Evolutionary conservation across 495 filamentous ascomycete genomes (phyloP).

Genomic region (Daldinia bambusicola): DNA sequence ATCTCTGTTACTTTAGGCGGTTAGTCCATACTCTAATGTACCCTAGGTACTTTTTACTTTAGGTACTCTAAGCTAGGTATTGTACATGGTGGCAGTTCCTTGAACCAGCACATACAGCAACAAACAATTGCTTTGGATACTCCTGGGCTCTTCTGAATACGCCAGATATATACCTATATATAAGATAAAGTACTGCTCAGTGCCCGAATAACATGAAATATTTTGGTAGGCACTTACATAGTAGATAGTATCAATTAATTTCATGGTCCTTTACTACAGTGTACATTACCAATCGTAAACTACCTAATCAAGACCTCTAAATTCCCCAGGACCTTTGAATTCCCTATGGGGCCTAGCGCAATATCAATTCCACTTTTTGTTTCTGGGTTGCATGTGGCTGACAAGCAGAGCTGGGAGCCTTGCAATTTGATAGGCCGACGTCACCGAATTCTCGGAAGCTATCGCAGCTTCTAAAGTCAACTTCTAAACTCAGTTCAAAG

Average conservation of each 20-base stretch:
- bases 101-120: not conserved
- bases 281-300: too few species aligned
- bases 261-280: not conserved
- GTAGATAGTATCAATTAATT: too few species aligned
- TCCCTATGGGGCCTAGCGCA: not conserved
- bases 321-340: not conserved
- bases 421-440: constrained; percentile 29
- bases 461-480: constrained; percentile 3
- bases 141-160: too few species aligned
- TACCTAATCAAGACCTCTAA: not conserved
- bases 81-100: not conserved
- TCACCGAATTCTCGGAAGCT: constrained; percentile 28
- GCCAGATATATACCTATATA: too few species aligned
- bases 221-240: too few species aligned
- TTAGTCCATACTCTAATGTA: too few species aligned
- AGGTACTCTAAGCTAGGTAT: too few species aligned
- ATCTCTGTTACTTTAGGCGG: not conserved
- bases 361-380: not conserved
- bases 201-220: too few species aligned
- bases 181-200: too few species aligned
- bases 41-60: too few species aligned
- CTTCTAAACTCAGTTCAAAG: constrained; percentile 23
- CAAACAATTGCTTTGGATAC: too few species aligned
- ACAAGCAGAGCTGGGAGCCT: not conserved
- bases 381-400: constrained; percentile 2